These are phyloP conservation scores for Suillus sp. DNA, from an alignment of 768 basidiomycete species.

Conservation along the genomic window DNA sequence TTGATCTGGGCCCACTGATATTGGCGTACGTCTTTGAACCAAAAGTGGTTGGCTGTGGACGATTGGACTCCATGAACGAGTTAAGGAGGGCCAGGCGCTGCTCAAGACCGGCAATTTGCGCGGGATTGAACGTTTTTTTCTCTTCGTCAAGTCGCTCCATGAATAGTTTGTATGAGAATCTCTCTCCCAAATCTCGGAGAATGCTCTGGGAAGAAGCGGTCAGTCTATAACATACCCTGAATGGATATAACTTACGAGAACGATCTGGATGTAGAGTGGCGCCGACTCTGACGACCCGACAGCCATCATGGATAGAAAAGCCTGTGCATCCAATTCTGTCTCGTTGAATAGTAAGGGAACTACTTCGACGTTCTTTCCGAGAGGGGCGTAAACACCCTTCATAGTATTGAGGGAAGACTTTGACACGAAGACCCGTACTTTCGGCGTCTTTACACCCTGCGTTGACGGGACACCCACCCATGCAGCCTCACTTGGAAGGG, in stretches of 20 bases:
- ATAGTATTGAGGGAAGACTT: constrained; percentile 54
- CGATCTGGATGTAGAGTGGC: constrained; percentile 62
- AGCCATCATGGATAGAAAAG: constrained; percentile 68
- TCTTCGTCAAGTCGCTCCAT: constrained; percentile 40
- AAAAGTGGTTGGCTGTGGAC: background rate
- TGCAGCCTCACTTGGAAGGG: constrained; percentile 58
- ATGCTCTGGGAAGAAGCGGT: constrained; percentile 41
- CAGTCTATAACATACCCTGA: constrained; percentile 5
- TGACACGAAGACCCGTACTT: constrained; percentile 49
- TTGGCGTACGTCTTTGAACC: constrained; percentile 2
- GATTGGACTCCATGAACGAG: constrained; percentile 44
- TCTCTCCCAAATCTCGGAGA: constrained; percentile 55
- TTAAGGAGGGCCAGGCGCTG: constrained; percentile 56
- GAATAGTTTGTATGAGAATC: constrained; percentile 49
- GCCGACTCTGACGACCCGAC: constrained; percentile 52
- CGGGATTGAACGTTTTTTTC: constrained; percentile 50
- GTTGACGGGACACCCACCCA: constrained; percentile 43
- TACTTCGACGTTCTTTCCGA: constrained; percentile 47
- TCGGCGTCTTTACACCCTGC: constrained; percentile 20
- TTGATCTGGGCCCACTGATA: background rate
- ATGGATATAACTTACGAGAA: constrained; percentile 45
- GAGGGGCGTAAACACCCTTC: constrained; percentile 46
- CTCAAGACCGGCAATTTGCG: constrained; percentile 51
- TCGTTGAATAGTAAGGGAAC: constrained; percentile 52
- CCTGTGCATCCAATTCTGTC: constrained; percentile 57